Base-by-base conservation (phyloP, 345 rosid species). In the Eucalyptus sp. region DNA sequence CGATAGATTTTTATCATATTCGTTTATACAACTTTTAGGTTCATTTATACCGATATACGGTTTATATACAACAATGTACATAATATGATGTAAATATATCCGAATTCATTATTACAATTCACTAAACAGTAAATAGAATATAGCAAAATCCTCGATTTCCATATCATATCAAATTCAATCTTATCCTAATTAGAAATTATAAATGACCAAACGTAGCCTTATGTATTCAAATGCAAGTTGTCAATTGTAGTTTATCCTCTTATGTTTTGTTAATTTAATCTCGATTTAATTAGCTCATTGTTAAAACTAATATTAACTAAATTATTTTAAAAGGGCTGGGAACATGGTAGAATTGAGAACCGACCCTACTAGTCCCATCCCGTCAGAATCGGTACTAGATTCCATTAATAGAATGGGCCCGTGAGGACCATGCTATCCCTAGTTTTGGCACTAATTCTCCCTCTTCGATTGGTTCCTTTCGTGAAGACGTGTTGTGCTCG, bases 131-230 rank as follows among this genome's bases (percentile, higher is more conserved):
- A 52, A 52, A 8, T 20, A 20, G 0, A 1, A 52, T 52, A 52
- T 20, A 52, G 2, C 0, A 20, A 52, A 20, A 52, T 20, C 25
- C 5, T 52, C 0, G 10, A 52, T 52, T 52, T 52, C 10, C 25
- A 52, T 20, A 52, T 18, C 24, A 52, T 0, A 52, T 52, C 0
- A 52, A 52, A 52, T 52, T 0, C 0, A 52, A 0, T 52, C 0
- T 52, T 52, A 20, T 7, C 24, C 2, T 52, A 0, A 18, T 52
- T 52, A 52, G 1, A 52, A 3, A 52, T 52, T 52, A 4, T 52
- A 52, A 3, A 52, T 52, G 25, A 52, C 25, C 10, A 52, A 52
- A 52, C 3, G 5, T 52, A 52, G 4, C 58, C 10, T 18, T 52
- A 1, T 76, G 14, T 41, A 15, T 76, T 41, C 48, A 44, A 41